Conservation (phyloP, 139 green algal genomes). For the Micractinium conductrix region DNA sequence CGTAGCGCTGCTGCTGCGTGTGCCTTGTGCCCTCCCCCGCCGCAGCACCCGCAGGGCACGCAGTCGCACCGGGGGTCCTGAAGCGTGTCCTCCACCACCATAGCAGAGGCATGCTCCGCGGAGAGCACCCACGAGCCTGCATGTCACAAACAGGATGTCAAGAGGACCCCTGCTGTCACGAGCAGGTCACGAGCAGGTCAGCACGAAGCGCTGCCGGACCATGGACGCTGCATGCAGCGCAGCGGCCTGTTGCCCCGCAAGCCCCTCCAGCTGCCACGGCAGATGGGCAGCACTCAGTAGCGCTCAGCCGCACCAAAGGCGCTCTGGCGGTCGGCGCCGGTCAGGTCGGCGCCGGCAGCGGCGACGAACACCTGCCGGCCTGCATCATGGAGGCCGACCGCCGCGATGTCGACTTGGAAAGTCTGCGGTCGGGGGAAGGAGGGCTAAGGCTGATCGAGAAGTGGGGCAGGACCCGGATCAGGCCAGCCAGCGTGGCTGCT, state of each 20-base stretch:
- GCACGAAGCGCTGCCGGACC: too few relatives aligned
- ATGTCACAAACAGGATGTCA: too few relatives aligned
- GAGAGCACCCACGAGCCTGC: conserved; percentile 1
- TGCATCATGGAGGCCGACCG: background rate
- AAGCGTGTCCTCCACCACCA: background rate
- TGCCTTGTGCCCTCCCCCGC: too few relatives aligned
- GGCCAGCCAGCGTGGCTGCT: background rate
- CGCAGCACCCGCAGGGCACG: too few relatives aligned
- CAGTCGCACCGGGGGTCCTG: background rate
- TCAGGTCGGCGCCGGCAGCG: background rate
- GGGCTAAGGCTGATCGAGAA: too few relatives aligned
- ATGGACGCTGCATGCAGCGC: background rate
- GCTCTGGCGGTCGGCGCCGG: background rate
- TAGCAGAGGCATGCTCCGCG: background rate
- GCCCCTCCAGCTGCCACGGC: too few relatives aligned
- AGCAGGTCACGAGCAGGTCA: too few relatives aligned
- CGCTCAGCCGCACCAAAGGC: background rate
- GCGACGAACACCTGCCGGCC: background rate
- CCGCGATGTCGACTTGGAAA: background rate
- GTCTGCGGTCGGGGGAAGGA: background rate
- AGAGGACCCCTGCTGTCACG: too few relatives aligned
- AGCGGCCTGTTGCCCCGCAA: too few relatives aligned
- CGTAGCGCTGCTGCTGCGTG: too few relatives aligned
- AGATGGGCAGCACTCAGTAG: background rate
- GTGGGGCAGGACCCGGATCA: too few relatives aligned